Conservation (phyloP, 306 rosid species). For the Vigna trinervia region DNA sequence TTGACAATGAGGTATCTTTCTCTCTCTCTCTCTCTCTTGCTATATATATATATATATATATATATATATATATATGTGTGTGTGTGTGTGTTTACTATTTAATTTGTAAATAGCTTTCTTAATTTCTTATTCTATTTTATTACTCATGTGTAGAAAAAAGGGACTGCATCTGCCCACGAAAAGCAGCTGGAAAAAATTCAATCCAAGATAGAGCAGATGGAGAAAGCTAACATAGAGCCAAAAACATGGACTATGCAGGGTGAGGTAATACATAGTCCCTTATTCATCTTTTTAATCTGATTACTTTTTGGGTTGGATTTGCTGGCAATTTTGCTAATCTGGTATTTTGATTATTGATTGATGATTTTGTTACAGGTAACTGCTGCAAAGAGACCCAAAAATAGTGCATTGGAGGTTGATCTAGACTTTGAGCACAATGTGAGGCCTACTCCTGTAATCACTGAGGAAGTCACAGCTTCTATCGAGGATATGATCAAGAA, state of each 20-base stretch:
- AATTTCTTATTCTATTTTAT: neutral
- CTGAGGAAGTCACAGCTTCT: slow-evolving; percentile 85
- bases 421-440: slow-evolving; percentile 90
- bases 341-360: slow-evolving; percentile 26
- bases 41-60: too few relatives aligned
- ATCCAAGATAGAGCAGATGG: slow-evolving; percentile 79
- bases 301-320: slow-evolving; percentile 11
- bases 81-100: neutral
- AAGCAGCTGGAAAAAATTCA: slow-evolving; percentile 62
- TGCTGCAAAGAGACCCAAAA: slow-evolving; percentile 81
- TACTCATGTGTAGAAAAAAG: slow-evolving; percentile 48
- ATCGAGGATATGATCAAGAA: slow-evolving; percentile 81
- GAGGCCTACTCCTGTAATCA: slow-evolving; percentile 87
- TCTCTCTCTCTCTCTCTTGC: neutral
- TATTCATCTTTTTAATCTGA: neutral
- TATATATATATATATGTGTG: neutral
- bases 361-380: slow-evolving; percentile 65
- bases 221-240: slow-evolving; percentile 76
- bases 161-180: slow-evolving; percentile 72
- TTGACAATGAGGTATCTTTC: slow-evolving; percentile 45
- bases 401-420: slow-evolving; percentile 91
- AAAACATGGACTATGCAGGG: slow-evolving; percentile 94
- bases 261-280: slow-evolving; percentile 65
- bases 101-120: slow-evolving; percentile 20
- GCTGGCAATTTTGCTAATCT: slow-evolving; percentile 21